Base-by-base conservation (phyloP, 441 rosid species). In the Erysimum pusillum region DNA sequence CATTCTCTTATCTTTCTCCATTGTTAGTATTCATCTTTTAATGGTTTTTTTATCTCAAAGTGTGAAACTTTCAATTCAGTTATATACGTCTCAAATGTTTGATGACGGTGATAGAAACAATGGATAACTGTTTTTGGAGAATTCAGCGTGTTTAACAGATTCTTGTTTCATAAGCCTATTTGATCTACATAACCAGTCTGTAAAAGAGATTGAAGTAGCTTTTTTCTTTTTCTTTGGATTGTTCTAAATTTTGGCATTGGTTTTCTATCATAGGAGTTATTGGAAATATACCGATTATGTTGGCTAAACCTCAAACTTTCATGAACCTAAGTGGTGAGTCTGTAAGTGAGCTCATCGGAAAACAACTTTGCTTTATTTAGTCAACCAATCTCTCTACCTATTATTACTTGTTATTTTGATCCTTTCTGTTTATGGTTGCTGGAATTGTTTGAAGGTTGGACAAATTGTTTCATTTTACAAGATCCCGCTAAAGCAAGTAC, bases 301-400 rank as follows among this genome's bases (percentile, higher is more conserved):
- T 93, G 70, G 99, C 92, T 69, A 96, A 91, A 71, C 99, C 98
- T 59, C 98, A 96, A 77, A 96, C 99, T 13, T 91, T 90, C 65
- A 93, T 96, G 99, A 96, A 96, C 64, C 45, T 79, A 59, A 96
- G 98, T 83, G 98, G 99, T 79, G 97, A 88, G 84, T 91, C 98
- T 85, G 98, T 96, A 90, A 93, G 99, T 88, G 73, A 80, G 74
- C 90, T 76, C 25, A 28, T 81, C 76, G 46, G 13, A 66, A 60
- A 80, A 60, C 63, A 85, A 59, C 71, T 76, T 61, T 72, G n/a
- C 4, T 28, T 66, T 52, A 20, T 34, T 17, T 65, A 41, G 57
- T 32, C 42, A 49, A 70, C 39, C 63, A 56, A 66, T 68, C 64
- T 39, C 54, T 59, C 38, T 73, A 4, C 38, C 13, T 65, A 31